phyloP scores from a whole-genome alignment of 257 asterid species.

The Buddleja alternifolia region DNA sequence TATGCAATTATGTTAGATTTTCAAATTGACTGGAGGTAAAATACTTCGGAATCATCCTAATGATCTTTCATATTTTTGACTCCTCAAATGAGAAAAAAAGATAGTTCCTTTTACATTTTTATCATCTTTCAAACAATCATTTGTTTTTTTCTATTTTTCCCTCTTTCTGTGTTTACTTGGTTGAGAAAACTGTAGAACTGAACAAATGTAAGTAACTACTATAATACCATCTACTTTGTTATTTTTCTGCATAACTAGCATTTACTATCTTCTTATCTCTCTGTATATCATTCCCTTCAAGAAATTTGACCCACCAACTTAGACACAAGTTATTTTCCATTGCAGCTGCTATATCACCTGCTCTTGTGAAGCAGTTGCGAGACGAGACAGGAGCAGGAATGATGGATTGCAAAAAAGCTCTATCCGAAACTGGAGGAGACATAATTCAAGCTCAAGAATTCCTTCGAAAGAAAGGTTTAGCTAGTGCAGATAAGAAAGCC shows the following conservation, averaged over 20 bases:
- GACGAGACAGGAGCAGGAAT: constrained; percentile 98
- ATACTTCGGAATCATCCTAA: background rate
- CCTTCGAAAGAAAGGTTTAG: constrained; percentile 93
- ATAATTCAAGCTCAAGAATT: constrained; percentile 72
- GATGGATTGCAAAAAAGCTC: constrained; percentile 98
- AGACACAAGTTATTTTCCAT: too few relatives aligned
- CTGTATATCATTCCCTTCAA: too few relatives aligned
- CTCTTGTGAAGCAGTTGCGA: constrained; percentile 90
- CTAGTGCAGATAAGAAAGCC: constrained; percentile 92
- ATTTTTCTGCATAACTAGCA: too few relatives aligned
- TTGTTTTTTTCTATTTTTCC: background rate
- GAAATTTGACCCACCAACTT: too few relatives aligned
- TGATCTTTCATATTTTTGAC: background rate
- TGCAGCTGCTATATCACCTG: constrained; percentile 76
- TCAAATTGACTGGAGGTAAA: background rate
- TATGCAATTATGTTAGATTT: background rate
- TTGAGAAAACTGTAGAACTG: background rate
- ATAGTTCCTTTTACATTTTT: background rate
- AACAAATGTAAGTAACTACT: background rate
- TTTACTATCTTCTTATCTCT: too few relatives aligned
- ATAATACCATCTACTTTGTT: background rate
- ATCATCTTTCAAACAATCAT: background rate
- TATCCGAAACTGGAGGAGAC: constrained; percentile 85
- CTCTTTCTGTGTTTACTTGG: background rate
- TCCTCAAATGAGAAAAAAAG: background rate